Evolutionary conservation across 2,329 filamentous ascomycete genomes (phyloP), one percentile per base, ranked within the genome.

Genomic region (Zymoseptoria tritici): DNA sequence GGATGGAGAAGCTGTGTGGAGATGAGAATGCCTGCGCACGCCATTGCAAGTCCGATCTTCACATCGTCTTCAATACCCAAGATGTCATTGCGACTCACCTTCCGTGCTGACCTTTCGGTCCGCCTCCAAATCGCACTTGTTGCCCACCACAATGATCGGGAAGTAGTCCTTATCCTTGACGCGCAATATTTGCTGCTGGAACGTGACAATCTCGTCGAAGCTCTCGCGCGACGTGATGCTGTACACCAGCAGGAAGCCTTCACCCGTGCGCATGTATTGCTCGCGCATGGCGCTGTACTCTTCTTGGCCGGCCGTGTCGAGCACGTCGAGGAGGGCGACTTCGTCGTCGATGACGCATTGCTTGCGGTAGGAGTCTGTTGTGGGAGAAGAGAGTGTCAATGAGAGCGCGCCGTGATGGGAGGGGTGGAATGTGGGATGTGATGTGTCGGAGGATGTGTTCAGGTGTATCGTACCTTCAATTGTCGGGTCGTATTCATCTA

Each of bases 131-230:
- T 99, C 94, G 79, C 93, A 97, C 83, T 99, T 99, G 85, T 99
- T 99, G 70, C 91, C 94, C 50, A 97, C 94, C 52, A 99, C 90
- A 60, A 97, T 96, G 81, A 99, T 97, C 69, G 94, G 94, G 81
- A 99, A 99, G 77, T 97, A 96, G 79, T 99, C 94, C 85, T 96
- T 97, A 81, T 97, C 94, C 84, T 99, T 99, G 71, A 99, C 94
- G 69, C 94, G 83, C 69, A 99, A 82, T 74, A 99, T 99, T 79
- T 99, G 94, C 82, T 97, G 92, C 78, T 97, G 92, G 79, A 97
- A 97, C 54, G 91, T 96, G 78, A 91, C 89, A 77, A 99, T 97
- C 80, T 99, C 94, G 75, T 99, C 93, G 73, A 97, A 97, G 72
- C 90, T 96, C 78, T 97, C 92, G 73, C 92, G 86, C 73, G 93